Percentiles rank a stretch among this genome's conserved stretches.
phyloP scores from a whole-genome alignment of 495 filamentous ascomycete genomes.

The Mytilinidion resinicola region DNA sequence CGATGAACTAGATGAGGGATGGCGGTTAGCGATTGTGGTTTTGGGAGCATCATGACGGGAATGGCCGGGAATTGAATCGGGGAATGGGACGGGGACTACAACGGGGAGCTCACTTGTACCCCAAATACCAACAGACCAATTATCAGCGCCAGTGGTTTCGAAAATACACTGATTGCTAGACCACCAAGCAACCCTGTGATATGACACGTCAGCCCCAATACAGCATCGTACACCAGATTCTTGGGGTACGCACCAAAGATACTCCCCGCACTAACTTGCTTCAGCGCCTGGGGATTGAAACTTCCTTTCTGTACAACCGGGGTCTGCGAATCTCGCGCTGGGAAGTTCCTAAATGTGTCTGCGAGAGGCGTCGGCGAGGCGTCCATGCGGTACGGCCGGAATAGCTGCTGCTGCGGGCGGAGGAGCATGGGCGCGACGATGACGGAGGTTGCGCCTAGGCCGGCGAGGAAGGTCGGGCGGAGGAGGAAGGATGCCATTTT shows the following conservation, averaged over 20 bases:
- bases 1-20: constrained; percentile 50
- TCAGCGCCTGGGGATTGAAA: constrained; percentile 49
- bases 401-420: constrained; percentile 3
- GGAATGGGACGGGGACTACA: background rate
- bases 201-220: constrained; percentile 2
- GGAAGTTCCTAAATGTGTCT: constrained; percentile 21
- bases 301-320: constrained; percentile 20
- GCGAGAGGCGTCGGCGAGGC: constrained; percentile 9
- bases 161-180: constrained; percentile 67
- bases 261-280: constrained; percentile 64
- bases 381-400: constrained; percentile 24
- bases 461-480: constrained; percentile 19
- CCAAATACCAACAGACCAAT: constrained; percentile 64
- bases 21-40: background rate
- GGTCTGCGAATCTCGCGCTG: constrained; percentile 19
- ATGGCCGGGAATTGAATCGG: background rate
- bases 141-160: constrained; percentile 63
- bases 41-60: background rate
- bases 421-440: constrained; percentile 11
- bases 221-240: background rate
- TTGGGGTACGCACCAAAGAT: constrained; percentile 46
- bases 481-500: constrained; percentile 28
- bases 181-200: constrained; percentile 58
- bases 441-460: constrained; percentile 15
- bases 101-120: constrained; percentile 54